phyloP scores from a whole-genome alignment of 2,329 filamentous ascomycete genomes.

The Fusarium sororula region DNA sequence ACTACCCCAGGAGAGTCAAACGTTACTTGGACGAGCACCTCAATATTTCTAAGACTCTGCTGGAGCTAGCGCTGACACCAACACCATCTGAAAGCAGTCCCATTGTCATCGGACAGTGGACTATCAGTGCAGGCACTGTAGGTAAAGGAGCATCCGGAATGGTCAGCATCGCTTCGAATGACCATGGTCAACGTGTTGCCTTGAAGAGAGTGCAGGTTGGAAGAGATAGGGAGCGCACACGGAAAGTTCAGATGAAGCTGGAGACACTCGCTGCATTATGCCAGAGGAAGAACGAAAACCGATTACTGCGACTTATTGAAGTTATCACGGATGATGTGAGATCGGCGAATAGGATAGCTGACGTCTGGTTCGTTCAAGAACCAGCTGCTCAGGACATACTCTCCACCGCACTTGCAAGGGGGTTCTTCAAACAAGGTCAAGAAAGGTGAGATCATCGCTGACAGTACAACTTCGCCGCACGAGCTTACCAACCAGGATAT shows the following conservation, averaged over 20 bases:
- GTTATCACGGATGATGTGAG: background rate
- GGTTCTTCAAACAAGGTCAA: fast-evolving
- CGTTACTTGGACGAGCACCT: background rate
- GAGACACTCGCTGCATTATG: background rate
- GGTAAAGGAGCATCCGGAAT: background rate
- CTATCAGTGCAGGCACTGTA: background rate
- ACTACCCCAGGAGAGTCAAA: background rate
- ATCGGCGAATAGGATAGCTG: background rate
- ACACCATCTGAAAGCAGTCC: background rate
- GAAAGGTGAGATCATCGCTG: background rate
- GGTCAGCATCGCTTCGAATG: background rate
- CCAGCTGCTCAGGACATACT: background rate
- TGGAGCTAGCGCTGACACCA: background rate
- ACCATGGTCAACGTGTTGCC: background rate
- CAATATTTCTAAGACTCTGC: fast-evolving
- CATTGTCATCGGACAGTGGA: background rate
- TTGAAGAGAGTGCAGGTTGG: background rate
- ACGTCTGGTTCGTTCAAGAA: background rate
- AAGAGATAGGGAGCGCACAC: background rate
- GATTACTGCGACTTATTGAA: background rate
- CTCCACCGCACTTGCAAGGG: fast-evolving
- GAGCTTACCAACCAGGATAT: background rate
- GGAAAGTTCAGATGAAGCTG: background rate
- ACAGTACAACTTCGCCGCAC: fast-evolving
- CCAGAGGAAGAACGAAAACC: background rate